phyloP scores from a whole-genome alignment of 1,284 basidiomycete genomes.

The Leccinum subatratum region DNA sequence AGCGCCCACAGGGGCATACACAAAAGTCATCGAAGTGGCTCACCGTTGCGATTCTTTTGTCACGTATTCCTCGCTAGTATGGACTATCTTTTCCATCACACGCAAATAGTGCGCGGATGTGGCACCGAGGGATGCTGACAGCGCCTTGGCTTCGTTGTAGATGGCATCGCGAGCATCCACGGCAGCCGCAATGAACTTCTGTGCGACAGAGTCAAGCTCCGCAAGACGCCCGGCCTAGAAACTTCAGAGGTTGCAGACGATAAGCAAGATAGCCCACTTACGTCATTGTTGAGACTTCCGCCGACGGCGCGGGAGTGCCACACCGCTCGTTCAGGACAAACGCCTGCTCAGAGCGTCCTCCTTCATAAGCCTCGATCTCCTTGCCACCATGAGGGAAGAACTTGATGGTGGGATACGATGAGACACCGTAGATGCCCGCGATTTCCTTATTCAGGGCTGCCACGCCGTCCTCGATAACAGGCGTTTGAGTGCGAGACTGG shows the following conservation, averaged over 20 bases:
- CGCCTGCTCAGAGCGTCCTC: slow-evolving; percentile 61
- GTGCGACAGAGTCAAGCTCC: slow-evolving; percentile 75
- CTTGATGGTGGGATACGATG: slow-evolving; percentile 86
- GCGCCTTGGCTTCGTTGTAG: slow-evolving; percentile 54
- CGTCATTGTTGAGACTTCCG: slow-evolving; percentile 74
- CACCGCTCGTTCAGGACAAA: slow-evolving; percentile 87
- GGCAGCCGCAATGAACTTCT: slow-evolving; percentile 67
- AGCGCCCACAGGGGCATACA: not conserved
- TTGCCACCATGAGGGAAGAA: slow-evolving; percentile 80
- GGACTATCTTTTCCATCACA: slow-evolving; percentile 85
- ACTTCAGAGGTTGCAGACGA: slow-evolving; percentile 2
- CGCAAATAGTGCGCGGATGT: slow-evolving; percentile 81
- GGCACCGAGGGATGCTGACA: slow-evolving; percentile 45
- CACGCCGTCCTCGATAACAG: slow-evolving; percentile 24
- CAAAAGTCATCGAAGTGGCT: slow-evolving; percentile 26
- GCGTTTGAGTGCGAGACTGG: slow-evolving; percentile 22
- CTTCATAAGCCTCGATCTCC: slow-evolving; percentile 64
- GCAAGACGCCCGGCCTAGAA: slow-evolving; percentile 74
- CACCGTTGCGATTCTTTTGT: slow-evolving; percentile 84
- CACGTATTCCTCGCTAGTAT: slow-evolving; percentile 72
- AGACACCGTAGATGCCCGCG: slow-evolving; percentile 70
- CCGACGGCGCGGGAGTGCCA: slow-evolving; percentile 77
- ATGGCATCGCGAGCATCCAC: slow-evolving; percentile 56
- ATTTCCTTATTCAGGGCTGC: slow-evolving; percentile 74
- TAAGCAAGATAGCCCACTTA: slow-evolving; percentile 30